Percentiles rank a stretch among this genome's conserved stretches.
These are phyloP conservation scores for Hibiscus mutabilis DNA, from an alignment of 345 rosid species.

Conservation along the genomic window DNA sequence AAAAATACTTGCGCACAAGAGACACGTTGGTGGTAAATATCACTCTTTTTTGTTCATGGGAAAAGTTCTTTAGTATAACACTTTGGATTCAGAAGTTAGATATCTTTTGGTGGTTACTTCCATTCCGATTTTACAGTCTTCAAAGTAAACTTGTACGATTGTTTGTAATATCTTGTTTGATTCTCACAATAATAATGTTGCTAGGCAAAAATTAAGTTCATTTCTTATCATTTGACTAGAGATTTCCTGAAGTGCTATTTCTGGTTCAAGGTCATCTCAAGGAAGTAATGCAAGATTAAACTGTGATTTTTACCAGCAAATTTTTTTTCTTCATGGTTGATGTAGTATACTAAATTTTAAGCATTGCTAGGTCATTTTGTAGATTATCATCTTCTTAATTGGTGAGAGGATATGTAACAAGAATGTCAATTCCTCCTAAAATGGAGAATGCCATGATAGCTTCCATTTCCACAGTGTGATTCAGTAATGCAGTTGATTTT, in stretches of 20 bases:
- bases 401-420: not conserved
- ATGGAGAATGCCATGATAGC: not conserved
- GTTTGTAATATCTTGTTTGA: not conserved
- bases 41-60: too few relatives aligned
- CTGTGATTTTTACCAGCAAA: not conserved
- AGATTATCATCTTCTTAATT: not conserved
- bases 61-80: too few relatives aligned
- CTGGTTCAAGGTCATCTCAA: not conserved
- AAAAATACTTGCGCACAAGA: too few relatives aligned
- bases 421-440: not conserved
- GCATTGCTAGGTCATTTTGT: not conserved
- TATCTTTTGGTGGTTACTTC: not conserved
- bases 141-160: not conserved
- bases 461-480: not conserved
- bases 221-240: not conserved
- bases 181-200: not conserved
- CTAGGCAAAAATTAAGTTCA: not conserved
- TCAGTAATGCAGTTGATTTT: slow-evolving; percentile 1
- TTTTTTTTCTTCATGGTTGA: not conserved
- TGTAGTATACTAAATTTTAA: not conserved
- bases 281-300: not conserved
- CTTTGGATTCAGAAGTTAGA: too few relatives aligned
- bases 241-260: not conserved
- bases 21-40: too few relatives aligned
- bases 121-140: not conserved